Percentiles rank a stretch among this genome's conserved stretches.
Evolutionary conservation across 306 rosid species (phyloP).

Genomic region (Rosa lucieae): DNA sequence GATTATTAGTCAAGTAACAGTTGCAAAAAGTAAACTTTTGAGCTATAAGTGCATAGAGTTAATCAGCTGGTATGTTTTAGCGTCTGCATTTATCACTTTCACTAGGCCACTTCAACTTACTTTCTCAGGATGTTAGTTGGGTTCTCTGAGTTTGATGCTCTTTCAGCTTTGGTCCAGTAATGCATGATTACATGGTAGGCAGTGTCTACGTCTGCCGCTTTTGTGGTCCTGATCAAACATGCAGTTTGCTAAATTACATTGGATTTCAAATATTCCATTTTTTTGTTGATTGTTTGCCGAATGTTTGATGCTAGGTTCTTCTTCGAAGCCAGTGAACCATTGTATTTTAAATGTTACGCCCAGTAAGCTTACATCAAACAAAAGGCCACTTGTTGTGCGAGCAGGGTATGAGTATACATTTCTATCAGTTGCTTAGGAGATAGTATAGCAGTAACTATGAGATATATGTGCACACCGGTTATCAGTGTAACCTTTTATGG

Average conservation of each 20-base stretch:
- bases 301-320: conserved; percentile 47
- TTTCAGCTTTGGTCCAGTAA: neutral
- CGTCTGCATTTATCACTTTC: neutral
- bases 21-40: neutral
- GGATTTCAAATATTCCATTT: neutral
- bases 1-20: neutral
- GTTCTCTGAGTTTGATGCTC: neutral
- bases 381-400: conserved; percentile 39
- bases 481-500: neutral
- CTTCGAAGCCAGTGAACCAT: conserved; percentile 38
- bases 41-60: conserved; percentile 4
- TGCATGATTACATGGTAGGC: neutral
- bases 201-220: neutral
- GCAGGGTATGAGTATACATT: conserved; percentile 42
- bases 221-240: neutral
- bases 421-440: neutral
- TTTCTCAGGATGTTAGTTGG: neutral
- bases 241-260: neutral
- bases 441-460: neutral
- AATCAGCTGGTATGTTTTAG: neutral
- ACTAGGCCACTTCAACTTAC: neutral
- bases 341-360: conserved; percentile 41
- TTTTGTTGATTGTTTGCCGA: conserved; percentile 16
- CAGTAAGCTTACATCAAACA: conserved; percentile 16
- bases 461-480: neutral